Evolutionary conservation across 2,329 filamentous ascomycete species (phyloP), one percentile per base, ranked within the genome.

Genomic region (Tolypocladium amazonense): DNA sequence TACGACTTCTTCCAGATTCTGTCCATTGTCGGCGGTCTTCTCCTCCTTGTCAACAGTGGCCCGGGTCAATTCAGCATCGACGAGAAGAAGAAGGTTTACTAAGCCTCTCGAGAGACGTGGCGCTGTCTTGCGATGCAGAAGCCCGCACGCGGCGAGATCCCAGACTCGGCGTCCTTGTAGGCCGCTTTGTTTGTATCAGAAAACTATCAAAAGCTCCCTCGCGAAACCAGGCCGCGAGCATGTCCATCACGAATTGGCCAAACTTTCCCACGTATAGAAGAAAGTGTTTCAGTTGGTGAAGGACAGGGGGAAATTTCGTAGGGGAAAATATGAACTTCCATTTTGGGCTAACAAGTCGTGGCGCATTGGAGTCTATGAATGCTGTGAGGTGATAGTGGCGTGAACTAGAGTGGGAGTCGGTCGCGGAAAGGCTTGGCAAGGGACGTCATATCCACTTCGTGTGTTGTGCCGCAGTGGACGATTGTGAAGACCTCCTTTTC

Each of bases 1-100:
- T 99, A 99, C 84, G 94, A 99, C 76, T 99, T 99, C 83, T 99
- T 99, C 87, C 94, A 99, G 81, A 97, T 97, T 69, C 83, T 99
- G 59, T 99, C 94, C 58, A 99, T 99, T 73, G 93, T 97, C 66
- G 94, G 94, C 65, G 94, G 94, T 75, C 89, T 99, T 60, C 83
- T 99, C 61, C 87, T 99, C 66, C 85, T 99, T 66, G 92, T 97
- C 78, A 99, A 99, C 85, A 97, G 94, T 85, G 94, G 94, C 63
- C 94, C 94, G 12, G 94, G 94, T 64, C 92, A 96, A 76, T 89
- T 97, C 82, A 96, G 90, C 75, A 93, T 97, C 76, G 94, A 99
- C 77, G 94, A 99, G 86, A 99, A 99, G 90, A 99, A 99, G 87
- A 99, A 99, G 85, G 94, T 99, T 67, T 99, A 99, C 30, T 53